phyloP scores from a whole-genome alignment of 1,284 basidiomycete genomes.

The Ustilago bromivora region DNA sequence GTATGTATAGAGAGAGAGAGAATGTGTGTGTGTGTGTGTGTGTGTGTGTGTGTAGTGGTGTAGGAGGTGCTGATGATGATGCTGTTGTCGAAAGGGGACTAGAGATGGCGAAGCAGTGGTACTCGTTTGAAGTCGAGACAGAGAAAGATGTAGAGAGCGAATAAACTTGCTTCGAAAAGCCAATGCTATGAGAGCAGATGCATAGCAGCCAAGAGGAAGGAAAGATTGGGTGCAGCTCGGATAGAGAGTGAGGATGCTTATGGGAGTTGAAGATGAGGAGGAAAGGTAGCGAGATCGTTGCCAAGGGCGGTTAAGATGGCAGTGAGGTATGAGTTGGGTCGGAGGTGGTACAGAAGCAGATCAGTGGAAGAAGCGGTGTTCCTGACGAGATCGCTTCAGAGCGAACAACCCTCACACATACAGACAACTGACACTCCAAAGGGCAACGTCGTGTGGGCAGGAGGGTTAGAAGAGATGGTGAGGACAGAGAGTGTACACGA shows the following conservation, averaged over 20 bases:
- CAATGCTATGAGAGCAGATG: conserved; percentile 32
- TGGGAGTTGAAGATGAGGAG: neutral
- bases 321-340: conserved; percentile 2
- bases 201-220: conserved; percentile 27
- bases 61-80: neutral
- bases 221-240: neutral
- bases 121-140: neutral
- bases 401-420: conserved; percentile 1
- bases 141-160: conserved; percentile 5
- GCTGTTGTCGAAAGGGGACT: neutral
- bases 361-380: conserved; percentile 3
- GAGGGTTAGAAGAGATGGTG: neutral
- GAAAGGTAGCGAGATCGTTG: neutral
- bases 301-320: neutral
- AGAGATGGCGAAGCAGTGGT: neutral
- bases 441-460: neutral
- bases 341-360: conserved; percentile 2
- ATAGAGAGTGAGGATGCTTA: neutral
- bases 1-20: no score
- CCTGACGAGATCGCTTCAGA: conserved; percentile 9
- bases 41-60: neutral
- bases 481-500: neutral
- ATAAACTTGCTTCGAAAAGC: conserved; percentile 27
- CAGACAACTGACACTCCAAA: neutral
- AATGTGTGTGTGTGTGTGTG: no score